A percentile compares a stretch with the other conserved stretches of the same genome.
phyloP scores from a whole-genome alignment of 805 yeast species.

The Lachancea kluyveri region DNA sequence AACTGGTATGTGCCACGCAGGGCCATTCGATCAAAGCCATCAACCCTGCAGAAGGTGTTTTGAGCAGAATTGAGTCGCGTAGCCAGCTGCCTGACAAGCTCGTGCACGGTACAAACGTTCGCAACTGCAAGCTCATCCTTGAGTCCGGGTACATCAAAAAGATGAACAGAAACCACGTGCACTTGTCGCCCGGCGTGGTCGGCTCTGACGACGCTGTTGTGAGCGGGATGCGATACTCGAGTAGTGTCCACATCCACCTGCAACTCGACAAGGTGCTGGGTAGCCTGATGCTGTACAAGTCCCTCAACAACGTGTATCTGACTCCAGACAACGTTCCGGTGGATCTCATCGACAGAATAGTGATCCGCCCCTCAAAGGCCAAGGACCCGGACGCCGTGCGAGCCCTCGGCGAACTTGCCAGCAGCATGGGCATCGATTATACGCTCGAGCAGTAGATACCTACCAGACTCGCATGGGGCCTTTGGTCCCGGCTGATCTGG shows the following conservation, averaged over 20 bases:
- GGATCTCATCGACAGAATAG: constrained; percentile 19
- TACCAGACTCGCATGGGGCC: no score
- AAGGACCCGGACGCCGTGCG: no score
- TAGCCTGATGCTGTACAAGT: constrained; percentile 42
- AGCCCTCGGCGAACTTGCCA: no score
- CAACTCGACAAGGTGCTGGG: constrained; percentile 42
- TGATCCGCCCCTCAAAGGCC: constrained; percentile 8
- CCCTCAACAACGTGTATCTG: constrained; percentile 71
- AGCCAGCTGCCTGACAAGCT: constrained; percentile 45
- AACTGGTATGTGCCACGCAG: constrained; percentile 77
- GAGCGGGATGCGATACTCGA: constrained; percentile 66
- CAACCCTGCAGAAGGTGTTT: constrained; percentile 35
- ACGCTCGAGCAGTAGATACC: no score
- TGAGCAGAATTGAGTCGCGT: constrained; percentile 31
- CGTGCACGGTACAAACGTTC: constrained; percentile 73
- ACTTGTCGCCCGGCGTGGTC: constrained; percentile 62
- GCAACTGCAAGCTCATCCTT: constrained; percentile 43
- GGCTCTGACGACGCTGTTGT: constrained; percentile 40
- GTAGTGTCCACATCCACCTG: constrained; percentile 54
- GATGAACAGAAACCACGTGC: constrained; percentile 82
- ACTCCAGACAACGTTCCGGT: constrained; percentile 47
- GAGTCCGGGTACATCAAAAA: constrained; percentile 49
- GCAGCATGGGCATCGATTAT: no score
- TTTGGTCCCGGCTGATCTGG: no score
- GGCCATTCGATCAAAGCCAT: constrained; percentile 70